phyloP scores from a whole-genome alignment of 352 stramenopile species.

The Phytophthora boehmeriae region DNA sequence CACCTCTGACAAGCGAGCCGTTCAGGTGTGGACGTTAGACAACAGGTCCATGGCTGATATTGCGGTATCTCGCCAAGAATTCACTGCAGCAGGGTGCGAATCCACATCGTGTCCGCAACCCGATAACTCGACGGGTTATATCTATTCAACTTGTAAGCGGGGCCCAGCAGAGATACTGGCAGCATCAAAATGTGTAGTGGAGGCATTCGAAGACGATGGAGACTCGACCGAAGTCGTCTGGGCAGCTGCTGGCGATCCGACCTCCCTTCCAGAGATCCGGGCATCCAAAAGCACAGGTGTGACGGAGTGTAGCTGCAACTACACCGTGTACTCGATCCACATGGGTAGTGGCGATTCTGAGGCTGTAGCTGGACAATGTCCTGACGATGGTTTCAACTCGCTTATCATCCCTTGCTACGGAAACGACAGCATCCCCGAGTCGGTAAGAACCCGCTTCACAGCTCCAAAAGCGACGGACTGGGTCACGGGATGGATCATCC shows the following conservation, averaged over 20 bases:
- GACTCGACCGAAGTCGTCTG: slow-evolving; percentile 19
- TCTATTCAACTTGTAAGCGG: slow-evolving; percentile 21
- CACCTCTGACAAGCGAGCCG: slow-evolving; percentile 6
- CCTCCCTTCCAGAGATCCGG: slow-evolving; percentile 18
- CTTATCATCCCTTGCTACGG: slow-evolving; percentile 44
- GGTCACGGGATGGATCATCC: slow-evolving; percentile 34
- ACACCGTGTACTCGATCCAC: slow-evolving; percentile 30
- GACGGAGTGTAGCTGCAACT: slow-evolving; percentile 17
- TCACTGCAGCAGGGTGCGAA: slow-evolving; percentile 15
- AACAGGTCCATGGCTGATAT: slow-evolving; percentile 29
- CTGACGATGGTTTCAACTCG: slow-evolving; percentile 19
- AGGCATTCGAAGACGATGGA: slow-evolving; percentile 9
- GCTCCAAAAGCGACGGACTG: slow-evolving; percentile 19
- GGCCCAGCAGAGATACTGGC: slow-evolving; percentile 22
- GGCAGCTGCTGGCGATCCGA: slow-evolving; percentile 18
- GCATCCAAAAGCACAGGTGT: slow-evolving; percentile 16
- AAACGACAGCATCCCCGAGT: slow-evolving; percentile 11
- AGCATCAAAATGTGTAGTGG: slow-evolving; percentile 26
- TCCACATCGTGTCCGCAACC: slow-evolving; percentile 16
- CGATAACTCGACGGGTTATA: slow-evolving; percentile 5
- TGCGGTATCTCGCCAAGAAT: slow-evolving; percentile 21
- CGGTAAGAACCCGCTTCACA: slow-evolving; percentile 10
- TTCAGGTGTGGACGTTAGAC: slow-evolving; percentile 29
- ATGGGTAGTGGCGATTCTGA: slow-evolving; percentile 1
- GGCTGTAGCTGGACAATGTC: slow-evolving; percentile 15